Conservation (phyloP, 805 yeast genomes). For the Cyberlindnera euphorbiiphila region DNA sequence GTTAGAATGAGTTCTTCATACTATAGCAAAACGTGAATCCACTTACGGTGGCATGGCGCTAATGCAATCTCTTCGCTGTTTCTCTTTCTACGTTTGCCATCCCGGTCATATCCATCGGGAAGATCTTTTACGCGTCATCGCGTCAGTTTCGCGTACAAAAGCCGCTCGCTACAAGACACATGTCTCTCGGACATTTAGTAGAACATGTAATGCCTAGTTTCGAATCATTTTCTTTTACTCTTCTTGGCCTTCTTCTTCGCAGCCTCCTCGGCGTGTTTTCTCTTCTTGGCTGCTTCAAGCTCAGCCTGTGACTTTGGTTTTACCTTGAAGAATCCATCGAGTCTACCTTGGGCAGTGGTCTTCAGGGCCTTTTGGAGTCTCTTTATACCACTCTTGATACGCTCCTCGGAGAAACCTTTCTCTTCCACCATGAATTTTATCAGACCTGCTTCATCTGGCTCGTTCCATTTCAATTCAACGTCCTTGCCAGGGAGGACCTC, state of each 20-base stretch:
- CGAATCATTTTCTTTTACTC: conserved; percentile 18
- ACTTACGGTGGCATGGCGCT: conserved; percentile 25
- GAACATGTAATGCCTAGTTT: too few species aligned
- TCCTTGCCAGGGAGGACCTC: conserved; percentile 65
- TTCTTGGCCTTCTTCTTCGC: conserved; percentile 27
- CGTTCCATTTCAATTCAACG: conserved; percentile 76
- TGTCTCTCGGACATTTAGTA: too few species aligned
- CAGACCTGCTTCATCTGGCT: conserved; percentile 83
- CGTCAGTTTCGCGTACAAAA: conserved; percentile 7
- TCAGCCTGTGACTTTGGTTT: conserved; percentile 48
- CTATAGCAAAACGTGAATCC: background rate
- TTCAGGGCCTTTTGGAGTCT: conserved; percentile 81
- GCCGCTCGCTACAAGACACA: too few species aligned
- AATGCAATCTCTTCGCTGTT: background rate
- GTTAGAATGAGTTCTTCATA: background rate
- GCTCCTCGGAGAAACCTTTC: conserved; percentile 90
- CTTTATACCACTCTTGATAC: conserved; percentile 83
- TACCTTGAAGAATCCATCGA: conserved; percentile 87
- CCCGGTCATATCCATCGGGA: too few species aligned
- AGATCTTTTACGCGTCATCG: conserved; percentile 1
- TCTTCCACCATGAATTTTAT: conserved; percentile 78
- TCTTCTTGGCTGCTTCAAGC: conserved; percentile 30
- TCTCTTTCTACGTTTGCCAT: too few species aligned
- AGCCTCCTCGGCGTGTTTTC: conserved; percentile 27
- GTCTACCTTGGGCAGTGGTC: conserved; percentile 82